Percentiles rank a stretch among this genome's conserved stretches.
These are phyloP conservation scores for Clitopilus passeckerianus DNA, from an alignment of 768 basidiomycete genomes.

Conservation along the genomic window DNA sequence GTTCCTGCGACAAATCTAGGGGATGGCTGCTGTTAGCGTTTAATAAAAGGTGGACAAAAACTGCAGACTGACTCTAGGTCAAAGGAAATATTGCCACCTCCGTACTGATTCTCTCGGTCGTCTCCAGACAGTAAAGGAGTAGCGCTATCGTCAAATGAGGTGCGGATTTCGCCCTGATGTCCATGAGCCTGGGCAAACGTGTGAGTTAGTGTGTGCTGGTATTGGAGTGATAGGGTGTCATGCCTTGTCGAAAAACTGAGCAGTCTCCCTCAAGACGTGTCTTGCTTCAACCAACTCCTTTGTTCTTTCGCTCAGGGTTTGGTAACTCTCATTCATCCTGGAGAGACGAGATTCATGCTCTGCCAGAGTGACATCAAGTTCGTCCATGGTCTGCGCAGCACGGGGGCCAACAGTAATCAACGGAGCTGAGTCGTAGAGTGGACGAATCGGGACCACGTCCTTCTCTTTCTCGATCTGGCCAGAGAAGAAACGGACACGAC, in stretches of 20 bases:
- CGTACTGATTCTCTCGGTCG: slow-evolving; percentile 68
- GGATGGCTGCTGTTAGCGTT: not conserved
- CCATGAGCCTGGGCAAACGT: slow-evolving; percentile 88
- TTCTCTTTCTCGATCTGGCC: slow-evolving; percentile 84
- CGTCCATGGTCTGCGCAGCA: slow-evolving; percentile 90
- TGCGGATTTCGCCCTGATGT: slow-evolving; percentile 74
- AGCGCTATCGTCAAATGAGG: slow-evolving; percentile 88
- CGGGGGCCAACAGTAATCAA: slow-evolving; percentile 89
- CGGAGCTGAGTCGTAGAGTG: slow-evolving; percentile 82
- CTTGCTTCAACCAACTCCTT: slow-evolving; percentile 88
- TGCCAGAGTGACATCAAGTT: slow-evolving; percentile 80
- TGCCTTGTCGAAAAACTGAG: slow-evolving; percentile 91
- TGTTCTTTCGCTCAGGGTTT: slow-evolving; percentile 78
- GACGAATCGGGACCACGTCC: slow-evolving; percentile 76
- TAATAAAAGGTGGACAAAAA: not conserved
- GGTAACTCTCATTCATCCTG: slow-evolving; percentile 93
- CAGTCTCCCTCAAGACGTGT: slow-evolving; percentile 93
- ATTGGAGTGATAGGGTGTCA: too few species aligned
- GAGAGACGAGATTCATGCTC: slow-evolving; percentile 82
- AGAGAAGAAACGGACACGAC: slow-evolving; percentile 87
- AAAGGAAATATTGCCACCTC: slow-evolving; percentile 48
- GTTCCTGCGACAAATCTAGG: slow-evolving; percentile 91
- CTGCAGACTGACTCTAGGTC: slow-evolving; percentile 74
- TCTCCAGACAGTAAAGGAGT: slow-evolving; percentile 91
- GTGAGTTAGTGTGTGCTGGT: too few species aligned